Evolutionary conservation across 2,329 filamentous ascomycete species (phyloP).

Genomic region (Trichoderma brevicompactum): DNA sequence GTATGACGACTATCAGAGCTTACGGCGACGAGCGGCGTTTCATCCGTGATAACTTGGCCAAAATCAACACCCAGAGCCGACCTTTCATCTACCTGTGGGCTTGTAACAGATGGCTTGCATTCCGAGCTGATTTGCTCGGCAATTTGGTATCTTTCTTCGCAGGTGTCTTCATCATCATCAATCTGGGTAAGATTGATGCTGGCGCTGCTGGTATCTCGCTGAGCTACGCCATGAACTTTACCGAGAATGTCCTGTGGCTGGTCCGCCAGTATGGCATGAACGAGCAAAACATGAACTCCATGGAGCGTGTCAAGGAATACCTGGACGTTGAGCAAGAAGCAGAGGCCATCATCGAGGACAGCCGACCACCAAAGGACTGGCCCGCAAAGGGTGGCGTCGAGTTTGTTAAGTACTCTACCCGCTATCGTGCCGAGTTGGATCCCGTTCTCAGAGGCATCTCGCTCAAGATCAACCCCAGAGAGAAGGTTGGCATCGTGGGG

Average conservation of each 20-base stretch:
- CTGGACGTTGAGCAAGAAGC: conserved; percentile 96
- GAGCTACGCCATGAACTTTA: conserved; percentile 95
- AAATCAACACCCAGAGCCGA: conserved; percentile 87
- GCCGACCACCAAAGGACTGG: conserved; percentile 79
- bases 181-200: conserved; percentile 80
- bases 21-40: conserved; percentile 95
- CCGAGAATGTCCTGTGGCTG: conserved; percentile 95
- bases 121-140: conserved; percentile 87
- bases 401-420: conserved; percentile 85
- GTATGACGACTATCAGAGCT: conserved; percentile 94
- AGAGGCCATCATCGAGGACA: conserved; percentile 73
- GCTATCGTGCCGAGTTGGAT: conserved; percentile 86
- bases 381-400: conserved; percentile 83
- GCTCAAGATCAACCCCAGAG: conserved; percentile 81
- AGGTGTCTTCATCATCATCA: conserved; percentile 85
- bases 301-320: conserved; percentile 97
- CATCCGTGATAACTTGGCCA: conserved; percentile 84
- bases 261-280: conserved; percentile 92
- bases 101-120: conserved; percentile 93
- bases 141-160: conserved; percentile 93
- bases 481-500: conserved; percentile 96
- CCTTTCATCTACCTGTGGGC: conserved; percentile 98
- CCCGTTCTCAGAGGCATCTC: conserved; percentile 81
- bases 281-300: conserved; percentile 99
- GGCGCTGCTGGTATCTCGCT: conserved; percentile 92